Base-by-base conservation (phyloP, 1,284 basidiomycete genomes). In the Ganoderma boninense region DNA sequence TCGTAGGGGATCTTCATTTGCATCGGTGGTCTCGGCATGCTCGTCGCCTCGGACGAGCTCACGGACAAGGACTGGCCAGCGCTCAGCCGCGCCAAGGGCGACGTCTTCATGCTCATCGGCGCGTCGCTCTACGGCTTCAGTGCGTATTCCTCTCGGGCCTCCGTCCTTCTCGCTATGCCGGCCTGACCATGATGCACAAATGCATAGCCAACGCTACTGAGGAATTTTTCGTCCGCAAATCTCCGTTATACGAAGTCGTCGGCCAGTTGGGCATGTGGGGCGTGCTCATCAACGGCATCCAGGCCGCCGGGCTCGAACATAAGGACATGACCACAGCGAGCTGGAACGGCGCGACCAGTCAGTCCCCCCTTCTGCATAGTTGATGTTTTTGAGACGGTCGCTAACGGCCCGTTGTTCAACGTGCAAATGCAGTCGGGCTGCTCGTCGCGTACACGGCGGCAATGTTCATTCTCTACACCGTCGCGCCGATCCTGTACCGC, bases 261-360 rank as follows among this genome's bases (percentile, higher is more conserved):
- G 94, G 94, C 7, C 93, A 94, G 79, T 81, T 96, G 56, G 95
- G 95, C 3, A 89, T 96, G 87, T 96, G 89, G 86, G 95, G 93
- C 40, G 88, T 89, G 71, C 80, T 96, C 69, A 90, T 96, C 80
- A 94, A 92, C 77, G 92, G 91, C 13, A 87, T 91, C 61, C 93
- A 96, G 80, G 91, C 92, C 1, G 88, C 93, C 32, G 87, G 86
- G 0, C 83, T 96, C 46, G 95, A 96, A 80, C 92, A 94, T 80
- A 78, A 86, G 13, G 83, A 72, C 16, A 93, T 93, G 88, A 87
- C 81, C 68, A 80, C 83, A 60, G 89, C 88, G 3, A 87, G 86
- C 1, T 96, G 95, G 95, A 88, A 88, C 73, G 90, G 91, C 40
- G 83, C 82, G 64, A 94, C 87, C 56, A 87, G 91, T 92, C 71